Evolutionary conservation across 257 asterid species (phyloP).

Genomic region (Solanum pinnatisectum): DNA sequence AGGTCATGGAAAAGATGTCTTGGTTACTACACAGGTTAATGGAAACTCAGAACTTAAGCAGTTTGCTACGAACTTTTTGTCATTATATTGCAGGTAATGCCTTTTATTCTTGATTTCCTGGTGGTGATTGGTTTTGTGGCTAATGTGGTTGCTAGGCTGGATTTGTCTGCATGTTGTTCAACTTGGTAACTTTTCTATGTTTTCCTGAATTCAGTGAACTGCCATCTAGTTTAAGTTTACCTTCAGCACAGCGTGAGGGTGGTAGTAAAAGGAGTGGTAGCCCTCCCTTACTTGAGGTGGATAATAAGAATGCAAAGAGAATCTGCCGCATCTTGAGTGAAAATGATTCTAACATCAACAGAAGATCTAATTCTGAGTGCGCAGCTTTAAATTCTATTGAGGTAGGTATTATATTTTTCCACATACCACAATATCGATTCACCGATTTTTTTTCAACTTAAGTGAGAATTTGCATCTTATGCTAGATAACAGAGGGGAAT

Average conservation of each 20-base stretch:
- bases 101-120: background rate
- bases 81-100: slow-evolving; percentile 72
- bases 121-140: background rate
- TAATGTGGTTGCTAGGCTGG: background rate
- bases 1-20: slow-evolving; percentile 19
- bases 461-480: slow-evolving; percentile 5
- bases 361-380: slow-evolving; percentile 16
- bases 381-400: slow-evolving; percentile 20
- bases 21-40: slow-evolving; percentile 5
- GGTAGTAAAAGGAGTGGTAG: slow-evolving; percentile 24
- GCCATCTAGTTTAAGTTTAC: slow-evolving; percentile 25
- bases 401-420: slow-evolving; percentile 18
- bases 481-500: slow-evolving; percentile 34
- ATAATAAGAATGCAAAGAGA: slow-evolving; percentile 32
- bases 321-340: slow-evolving; percentile 21
- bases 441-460: background rate
- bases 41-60: slow-evolving; percentile 40
- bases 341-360: slow-evolving; percentile 19
- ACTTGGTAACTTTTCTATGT: slow-evolving; percentile 2
- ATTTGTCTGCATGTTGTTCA: slow-evolving; percentile 5
- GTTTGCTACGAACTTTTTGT: slow-evolving; percentile 53
- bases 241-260: slow-evolving; percentile 21
- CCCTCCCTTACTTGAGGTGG: slow-evolving; percentile 28
- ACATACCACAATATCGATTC: background rate
- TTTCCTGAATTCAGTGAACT: slow-evolving; percentile 32